A percentile compares a stretch with the other conserved stretches of the same genome.
These are phyloP conservation scores for Jimgerdemannia lactiflua DNA, from an alignment of 192 early-diverging fungal genomes.

Conservation along the genomic window DNA sequence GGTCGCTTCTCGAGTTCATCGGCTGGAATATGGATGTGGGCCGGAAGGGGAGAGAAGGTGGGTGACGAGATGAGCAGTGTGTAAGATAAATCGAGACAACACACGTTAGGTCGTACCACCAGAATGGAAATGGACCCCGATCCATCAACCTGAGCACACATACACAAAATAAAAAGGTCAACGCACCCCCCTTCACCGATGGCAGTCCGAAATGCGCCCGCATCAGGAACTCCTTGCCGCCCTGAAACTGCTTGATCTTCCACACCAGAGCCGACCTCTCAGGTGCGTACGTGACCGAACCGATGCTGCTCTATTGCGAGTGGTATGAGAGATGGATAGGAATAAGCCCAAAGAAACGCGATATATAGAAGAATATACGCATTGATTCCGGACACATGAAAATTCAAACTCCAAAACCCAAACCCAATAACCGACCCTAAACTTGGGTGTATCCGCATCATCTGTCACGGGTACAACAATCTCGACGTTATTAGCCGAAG, in stretches of 20 bases:
- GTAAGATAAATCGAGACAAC: no score
- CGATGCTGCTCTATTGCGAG: slow-evolving; percentile 71
- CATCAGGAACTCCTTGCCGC: slow-evolving; percentile 95
- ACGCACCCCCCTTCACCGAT: slow-evolving; percentile 68
- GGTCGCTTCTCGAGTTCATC: slow-evolving; percentile 81
- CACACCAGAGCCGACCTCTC: slow-evolving; percentile 93
- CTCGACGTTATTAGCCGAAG: slow-evolving; percentile 98
- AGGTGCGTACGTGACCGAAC: slow-evolving; percentile 88
- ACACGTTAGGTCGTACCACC: no score
- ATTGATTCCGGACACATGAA: no score
- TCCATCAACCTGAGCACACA: no score
- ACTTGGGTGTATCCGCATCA: slow-evolving; percentile 96
- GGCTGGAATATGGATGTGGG: slow-evolving; percentile 17
- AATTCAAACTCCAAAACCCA: no score
- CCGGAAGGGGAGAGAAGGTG: no score
- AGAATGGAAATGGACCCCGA: no score
- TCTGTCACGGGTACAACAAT: slow-evolving; percentile 95
- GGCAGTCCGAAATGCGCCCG: slow-evolving; percentile 84
- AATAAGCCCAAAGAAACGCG: no score
- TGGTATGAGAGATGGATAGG: no score
- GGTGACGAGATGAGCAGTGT: no score
- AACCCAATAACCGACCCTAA: slow-evolving; percentile 58
- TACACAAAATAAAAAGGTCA: no score
- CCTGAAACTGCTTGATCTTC: slow-evolving; percentile 99
- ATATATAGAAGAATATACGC: no score